phyloP scores from a whole-genome alignment of 495 filamentous ascomycete genomes.

The Trichoderma erinaceum region DNA sequence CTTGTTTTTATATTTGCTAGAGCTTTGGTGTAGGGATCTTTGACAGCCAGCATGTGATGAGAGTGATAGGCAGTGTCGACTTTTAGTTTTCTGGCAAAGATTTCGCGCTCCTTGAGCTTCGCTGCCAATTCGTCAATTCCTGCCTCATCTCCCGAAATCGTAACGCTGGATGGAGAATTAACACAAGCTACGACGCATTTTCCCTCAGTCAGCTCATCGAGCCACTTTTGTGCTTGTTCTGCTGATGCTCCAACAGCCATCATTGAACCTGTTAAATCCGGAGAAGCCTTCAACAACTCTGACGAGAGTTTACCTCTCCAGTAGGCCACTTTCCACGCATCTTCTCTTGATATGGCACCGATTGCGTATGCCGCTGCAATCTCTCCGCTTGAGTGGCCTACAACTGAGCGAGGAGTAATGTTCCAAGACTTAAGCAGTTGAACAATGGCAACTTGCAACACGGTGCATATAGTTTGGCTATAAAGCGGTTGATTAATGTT shows the following conservation, averaged over 20 bases:
- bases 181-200: slow-evolving; percentile 38
- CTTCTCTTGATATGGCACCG: slow-evolving; percentile 35
- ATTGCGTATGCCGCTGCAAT: slow-evolving; percentile 49
- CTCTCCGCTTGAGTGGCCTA: slow-evolving; percentile 62
- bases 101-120: slow-evolving; percentile 24
- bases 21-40: slow-evolving; percentile 29
- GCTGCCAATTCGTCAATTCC: slow-evolving; percentile 33
- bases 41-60: slow-evolving; percentile 37
- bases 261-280: slow-evolving; percentile 33
- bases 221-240: slow-evolving; percentile 22
- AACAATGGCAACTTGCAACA: slow-evolving; percentile 48
- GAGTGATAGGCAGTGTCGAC: slow-evolving; percentile 42
- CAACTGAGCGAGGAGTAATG: slow-evolving; percentile 43
- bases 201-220: slow-evolving; percentile 21
- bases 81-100: slow-evolving; percentile 34
- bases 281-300: slow-evolving; percentile 17
- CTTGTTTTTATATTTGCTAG: not conserved
- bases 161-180: slow-evolving; percentile 43
- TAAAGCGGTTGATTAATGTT: slow-evolving; percentile 27
- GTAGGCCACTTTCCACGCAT: slow-evolving; percentile 44
- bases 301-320: slow-evolving; percentile 26
- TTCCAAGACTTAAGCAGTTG: slow-evolving; percentile 47
- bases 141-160: slow-evolving; percentile 36
- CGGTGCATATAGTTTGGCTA: slow-evolving; percentile 44
- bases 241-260: slow-evolving; percentile 35